Base-by-base conservation (phyloP, 2,329 filamentous ascomycete genomes). In the Thelonectria olida region DNA sequence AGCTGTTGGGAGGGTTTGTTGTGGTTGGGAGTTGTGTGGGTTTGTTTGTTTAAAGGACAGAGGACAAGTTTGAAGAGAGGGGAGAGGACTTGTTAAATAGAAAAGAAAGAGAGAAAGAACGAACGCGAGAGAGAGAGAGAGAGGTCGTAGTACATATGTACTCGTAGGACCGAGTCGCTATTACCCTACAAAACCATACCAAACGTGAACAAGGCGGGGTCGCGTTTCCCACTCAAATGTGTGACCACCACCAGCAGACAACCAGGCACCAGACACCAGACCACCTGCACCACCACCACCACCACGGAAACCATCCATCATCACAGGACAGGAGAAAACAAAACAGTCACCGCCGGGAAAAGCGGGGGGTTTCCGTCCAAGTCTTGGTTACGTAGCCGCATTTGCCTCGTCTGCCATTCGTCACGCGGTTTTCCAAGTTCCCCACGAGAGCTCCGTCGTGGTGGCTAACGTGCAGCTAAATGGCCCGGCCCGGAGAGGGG, bases 11-110 rank as follows among this genome's bases (percentile, higher is more conserved):
- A 17, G 39, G 12, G 17, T 49, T 66, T 55, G 19, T 27, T 42
- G 42, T 52, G n/a, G n/a, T n/a, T n/a, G n/a, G n/a, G n/a, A n/a
- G n/a, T 51, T 27, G 7, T 13, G 31, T 47, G 36, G 25, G 31
- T 17, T 25, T 45, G 22, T 36, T 56, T 17, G 39, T 56, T 39
- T 9, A 31, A 15, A 42, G 13, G 19, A 48, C 41, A 36, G 44
- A 54, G 69, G 58, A 23, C 36, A 36, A n/a, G 9, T 60, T n/a
- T n/a, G n/a, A n/a, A 42, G 27, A 49, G 28, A 28, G 12, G 22
- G 19, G 45, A 19, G 27, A 25, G 31, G 41, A n/a, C 15, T n/a
- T 44, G 54, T 51, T 36, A 31, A 51, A n/a, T n/a, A n/a, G n/a
- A n/a, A n/a, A n/a, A 49, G 31, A 28, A 41, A n/a, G 34, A 42